A percentile compares a stretch with the other conserved stretches of the same genome.
Evolutionary conservation across 2,329 filamentous ascomycete genomes (phyloP).

Genomic region (Fusarium burgessii): DNA sequence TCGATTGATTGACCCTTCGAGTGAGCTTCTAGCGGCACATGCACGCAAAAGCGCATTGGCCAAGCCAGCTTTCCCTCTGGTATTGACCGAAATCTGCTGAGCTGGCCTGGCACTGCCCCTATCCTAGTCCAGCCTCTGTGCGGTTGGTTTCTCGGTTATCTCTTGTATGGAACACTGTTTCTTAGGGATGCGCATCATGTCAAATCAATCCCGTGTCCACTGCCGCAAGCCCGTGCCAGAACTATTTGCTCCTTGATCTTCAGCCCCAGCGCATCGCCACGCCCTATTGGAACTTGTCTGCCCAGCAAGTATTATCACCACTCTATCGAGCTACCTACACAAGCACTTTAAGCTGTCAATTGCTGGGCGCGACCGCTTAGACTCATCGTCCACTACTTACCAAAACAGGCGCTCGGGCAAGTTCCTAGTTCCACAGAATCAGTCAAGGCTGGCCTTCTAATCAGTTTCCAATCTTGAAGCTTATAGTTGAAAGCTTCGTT

Average conservation of each 20-base stretch:
- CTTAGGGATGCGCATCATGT: conserved; percentile 3
- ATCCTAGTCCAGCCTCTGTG: conserved; percentile 5
- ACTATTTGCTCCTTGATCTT: conserved; percentile 31
- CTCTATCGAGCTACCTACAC: neutral
- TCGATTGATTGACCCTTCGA: neutral
- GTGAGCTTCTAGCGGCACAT: conserved; percentile 23
- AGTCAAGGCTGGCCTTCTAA: conserved; percentile 16
- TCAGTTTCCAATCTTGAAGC: conserved; percentile 3
- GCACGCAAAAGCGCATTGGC: conserved; percentile 8
- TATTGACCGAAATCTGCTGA: conserved; percentile 37
- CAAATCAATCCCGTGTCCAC: conserved; percentile 38
- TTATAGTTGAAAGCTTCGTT: conserved; percentile 14
- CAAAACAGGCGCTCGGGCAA: conserved; percentile 4
- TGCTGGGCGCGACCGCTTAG: conserved; percentile 4
- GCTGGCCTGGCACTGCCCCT: conserved; percentile 38
- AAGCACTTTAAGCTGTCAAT: conserved; percentile 2
- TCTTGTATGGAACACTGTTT: conserved; percentile 4
- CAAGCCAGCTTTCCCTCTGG: conserved; percentile 32
- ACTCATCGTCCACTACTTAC: neutral
- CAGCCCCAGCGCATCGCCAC: conserved; percentile 43
- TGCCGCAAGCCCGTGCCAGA: conserved; percentile 35
- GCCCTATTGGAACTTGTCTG: conserved; percentile 21
- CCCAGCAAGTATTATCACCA: conserved; percentile 19
- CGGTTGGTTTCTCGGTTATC: conserved; percentile 15
- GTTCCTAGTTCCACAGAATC: conserved; percentile 17